Evolutionary conservation across 2,329 filamentous ascomycete species (phyloP).

Genomic region (Dothistroma pini): DNA sequence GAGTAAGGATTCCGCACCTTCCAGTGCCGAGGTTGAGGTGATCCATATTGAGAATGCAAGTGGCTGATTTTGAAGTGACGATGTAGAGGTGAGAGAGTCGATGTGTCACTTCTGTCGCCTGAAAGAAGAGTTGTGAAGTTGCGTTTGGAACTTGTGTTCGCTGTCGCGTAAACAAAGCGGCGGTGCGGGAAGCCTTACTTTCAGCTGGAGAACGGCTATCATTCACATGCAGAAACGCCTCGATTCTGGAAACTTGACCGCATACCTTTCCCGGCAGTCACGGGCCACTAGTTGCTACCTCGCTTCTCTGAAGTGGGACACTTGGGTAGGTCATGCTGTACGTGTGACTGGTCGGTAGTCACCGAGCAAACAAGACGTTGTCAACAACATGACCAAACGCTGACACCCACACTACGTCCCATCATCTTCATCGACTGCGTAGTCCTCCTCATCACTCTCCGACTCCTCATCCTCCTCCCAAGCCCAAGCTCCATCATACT

Average conservation of each 20-base stretch:
- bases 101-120: too few species aligned
- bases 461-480: neutral
- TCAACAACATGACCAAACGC: neutral
- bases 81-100: neutral
- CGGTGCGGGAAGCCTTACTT: too few species aligned
- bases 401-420: neutral
- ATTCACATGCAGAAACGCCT: too few species aligned
- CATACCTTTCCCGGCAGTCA: too few species aligned
- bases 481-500: neutral
- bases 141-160: too few species aligned
- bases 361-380: neutral
- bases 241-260: too few species aligned
- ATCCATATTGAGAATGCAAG: neutral
- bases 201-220: too few species aligned
- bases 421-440: neutral
- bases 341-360: too few species aligned
- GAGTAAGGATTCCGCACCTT: neutral
- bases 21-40: neutral
- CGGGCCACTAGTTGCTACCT: too few species aligned
- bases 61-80: neutral
- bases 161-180: too few species aligned
- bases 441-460: neutral
- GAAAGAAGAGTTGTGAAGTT: neutral
- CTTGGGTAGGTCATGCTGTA: too few species aligned
- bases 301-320: too few species aligned